Percentiles rank a stretch among this genome's conserved stretches.
phyloP scores from a whole-genome alignment of 139 green algal genomes.

The Trebouxia sp. region DNA sequence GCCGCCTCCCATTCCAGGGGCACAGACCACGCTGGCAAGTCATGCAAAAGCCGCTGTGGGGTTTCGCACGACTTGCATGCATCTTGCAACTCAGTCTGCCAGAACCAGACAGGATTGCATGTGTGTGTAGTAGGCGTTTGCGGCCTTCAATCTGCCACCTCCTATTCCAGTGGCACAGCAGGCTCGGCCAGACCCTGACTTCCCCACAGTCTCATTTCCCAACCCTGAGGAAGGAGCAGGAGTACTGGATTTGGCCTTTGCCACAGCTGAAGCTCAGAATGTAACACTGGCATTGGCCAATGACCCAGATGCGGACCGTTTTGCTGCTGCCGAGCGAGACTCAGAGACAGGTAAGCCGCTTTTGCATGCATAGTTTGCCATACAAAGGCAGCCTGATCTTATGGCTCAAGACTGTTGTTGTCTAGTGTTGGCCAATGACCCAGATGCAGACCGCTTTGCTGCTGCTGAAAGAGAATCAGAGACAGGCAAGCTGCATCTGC shows the following conservation, averaged over 20 bases:
- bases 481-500: too few relatives aligned
- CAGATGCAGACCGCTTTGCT: too few relatives aligned
- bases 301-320: conserved; percentile 78
- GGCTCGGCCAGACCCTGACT: conserved; percentile 71
- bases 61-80: conserved; percentile 60
- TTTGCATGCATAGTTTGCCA: too few relatives aligned
- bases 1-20: too few relatives aligned
- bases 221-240: conserved; percentile 82
- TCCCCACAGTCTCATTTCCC: conserved; percentile 73
- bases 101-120: neutral
- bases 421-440: too few relatives aligned
- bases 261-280: conserved; percentile 45
- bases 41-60: conserved; percentile 70
- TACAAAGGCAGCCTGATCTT: too few relatives aligned
- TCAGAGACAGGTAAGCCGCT: neutral
- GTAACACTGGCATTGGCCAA: conserved; percentile 67
- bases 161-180: conserved; percentile 58
- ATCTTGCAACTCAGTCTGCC: neutral
- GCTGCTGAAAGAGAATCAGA: too few relatives aligned
- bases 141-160: conserved; percentile 56
- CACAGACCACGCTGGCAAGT: too few relatives aligned
- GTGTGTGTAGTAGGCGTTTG: conserved; percentile 40
- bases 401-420: too few relatives aligned
- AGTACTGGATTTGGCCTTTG: conserved; percentile 63
- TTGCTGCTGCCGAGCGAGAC: conserved; percentile 57